Evolutionary conservation across 2,329 filamentous ascomycete species (phyloP).

Genomic region (Aspergillus bombycis): DNA sequence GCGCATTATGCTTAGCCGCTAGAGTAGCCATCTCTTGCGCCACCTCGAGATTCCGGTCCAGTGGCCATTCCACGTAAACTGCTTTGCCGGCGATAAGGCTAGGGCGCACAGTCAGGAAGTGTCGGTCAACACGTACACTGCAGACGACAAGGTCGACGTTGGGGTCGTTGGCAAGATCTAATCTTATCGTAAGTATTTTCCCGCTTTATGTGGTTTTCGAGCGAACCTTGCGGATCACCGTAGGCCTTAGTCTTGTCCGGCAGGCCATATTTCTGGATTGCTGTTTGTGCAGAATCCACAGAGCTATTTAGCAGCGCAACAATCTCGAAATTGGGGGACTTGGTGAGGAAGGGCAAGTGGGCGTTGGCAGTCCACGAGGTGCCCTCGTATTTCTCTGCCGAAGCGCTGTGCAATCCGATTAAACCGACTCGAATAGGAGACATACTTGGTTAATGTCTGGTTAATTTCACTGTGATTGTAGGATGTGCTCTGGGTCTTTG

Average conservation of each 20-base stretch:
- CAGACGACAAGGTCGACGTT: slow-evolving; percentile 58
- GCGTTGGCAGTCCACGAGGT: slow-evolving; percentile 13
- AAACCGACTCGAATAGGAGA: slow-evolving; percentile 14
- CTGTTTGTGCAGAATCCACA: slow-evolving; percentile 10
- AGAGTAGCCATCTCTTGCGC: slow-evolving; percentile 47
- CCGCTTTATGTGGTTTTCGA: not conserved
- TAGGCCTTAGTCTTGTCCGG: slow-evolving; percentile 51
- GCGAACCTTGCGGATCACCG: slow-evolving; percentile 48
- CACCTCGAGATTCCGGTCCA: slow-evolving; percentile 50
- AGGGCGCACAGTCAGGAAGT: slow-evolving; percentile 51
- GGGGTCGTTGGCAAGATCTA: slow-evolving; percentile 51
- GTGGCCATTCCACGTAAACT: slow-evolving; percentile 62
- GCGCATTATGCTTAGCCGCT: slow-evolving; percentile 36
- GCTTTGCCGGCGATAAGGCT: slow-evolving; percentile 57
- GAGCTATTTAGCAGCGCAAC: slow-evolving; percentile 16
- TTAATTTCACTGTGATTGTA: not conserved
- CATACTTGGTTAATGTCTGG: slow-evolving; percentile 8
- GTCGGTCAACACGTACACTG: slow-evolving; percentile 58
- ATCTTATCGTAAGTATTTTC: not conserved
- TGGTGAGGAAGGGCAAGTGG: slow-evolving; percentile 15
- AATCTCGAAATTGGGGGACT: slow-evolving; percentile 12
- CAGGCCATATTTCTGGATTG: slow-evolving; percentile 44
- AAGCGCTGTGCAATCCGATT: slow-evolving; percentile 14
- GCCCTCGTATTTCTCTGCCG: slow-evolving; percentile 10
- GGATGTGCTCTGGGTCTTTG: not conserved